These are phyloP conservation scores for Boletus hoseneyae DNA, from an alignment of 1,284 basidiomycete genomes.

Conservation along the genomic window DNA sequence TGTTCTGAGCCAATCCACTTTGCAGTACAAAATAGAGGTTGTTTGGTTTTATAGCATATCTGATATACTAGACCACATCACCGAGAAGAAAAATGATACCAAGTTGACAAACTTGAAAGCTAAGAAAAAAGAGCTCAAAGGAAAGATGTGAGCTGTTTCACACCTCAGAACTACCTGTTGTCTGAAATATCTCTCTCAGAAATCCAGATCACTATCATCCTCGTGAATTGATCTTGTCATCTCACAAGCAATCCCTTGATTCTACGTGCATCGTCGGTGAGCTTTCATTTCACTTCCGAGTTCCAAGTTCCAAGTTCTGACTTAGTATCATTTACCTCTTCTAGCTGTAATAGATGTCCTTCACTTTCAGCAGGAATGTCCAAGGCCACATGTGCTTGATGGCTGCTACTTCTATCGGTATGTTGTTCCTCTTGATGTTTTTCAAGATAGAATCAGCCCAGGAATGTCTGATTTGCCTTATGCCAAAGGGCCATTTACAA, in stretches of 20 bases:
- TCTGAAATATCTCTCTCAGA: no score
- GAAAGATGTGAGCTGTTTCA: neutral
- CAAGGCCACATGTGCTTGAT: conserved; percentile 1
- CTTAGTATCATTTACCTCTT: neutral
- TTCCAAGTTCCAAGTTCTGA: neutral
- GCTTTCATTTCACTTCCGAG: neutral
- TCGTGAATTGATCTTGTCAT: conserved; percentile 2
- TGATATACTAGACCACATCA: neutral
- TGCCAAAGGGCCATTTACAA: conserved; percentile 1
- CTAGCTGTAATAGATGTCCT: conserved; percentile 6
- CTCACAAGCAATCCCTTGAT: conserved; percentile 2
- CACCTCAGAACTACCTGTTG: no score
- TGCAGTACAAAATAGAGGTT: conserved; percentile 7
- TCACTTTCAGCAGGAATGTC: conserved; percentile 7
- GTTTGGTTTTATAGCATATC: conserved; percentile 5
- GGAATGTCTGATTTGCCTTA: no score
- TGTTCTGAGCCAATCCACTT: neutral
- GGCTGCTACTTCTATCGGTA: conserved; percentile 11
- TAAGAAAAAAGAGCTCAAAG: conserved; percentile 1
- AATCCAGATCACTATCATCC: conserved; percentile 2
- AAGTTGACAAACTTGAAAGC: neutral
- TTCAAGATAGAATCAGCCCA: no score
- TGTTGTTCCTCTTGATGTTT: neutral
- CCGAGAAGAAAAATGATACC: neutral
- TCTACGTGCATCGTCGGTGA: neutral